A percentile compares a stretch with the other conserved stretches of the same genome.
These are phyloP conservation scores for Pyrus communis DNA, from an alignment of 306 rosid species.

Conservation along the genomic window DNA sequence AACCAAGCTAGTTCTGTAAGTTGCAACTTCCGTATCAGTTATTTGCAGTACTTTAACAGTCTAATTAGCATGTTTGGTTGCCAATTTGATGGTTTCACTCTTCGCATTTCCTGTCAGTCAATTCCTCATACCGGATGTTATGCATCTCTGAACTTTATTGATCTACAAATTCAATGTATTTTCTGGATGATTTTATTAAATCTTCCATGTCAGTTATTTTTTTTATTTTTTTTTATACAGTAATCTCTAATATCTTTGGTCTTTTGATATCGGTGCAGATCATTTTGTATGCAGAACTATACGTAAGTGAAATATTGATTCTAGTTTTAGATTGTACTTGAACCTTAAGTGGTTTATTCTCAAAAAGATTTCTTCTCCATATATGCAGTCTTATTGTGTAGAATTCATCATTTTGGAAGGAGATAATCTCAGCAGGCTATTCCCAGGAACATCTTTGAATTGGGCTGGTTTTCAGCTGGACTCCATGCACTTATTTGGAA, in stretches of 20 bases:
- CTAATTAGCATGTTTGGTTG: not conserved
- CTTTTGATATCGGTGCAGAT: conserved; percentile 48
- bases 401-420: conserved; percentile 82
- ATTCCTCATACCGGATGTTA: not conserved
- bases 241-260: conserved; percentile 15
- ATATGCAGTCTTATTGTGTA: conserved; percentile 63
- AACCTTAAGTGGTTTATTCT: not conserved
- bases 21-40: not conserved
- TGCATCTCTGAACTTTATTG: not conserved
- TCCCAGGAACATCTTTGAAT: conserved; percentile 58
- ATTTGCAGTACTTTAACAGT: not conserved
- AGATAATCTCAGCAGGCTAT: conserved; percentile 66
- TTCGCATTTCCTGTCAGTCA: not conserved
- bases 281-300: conserved; percentile 57
- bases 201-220: not conserved
- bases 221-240: not conserved
- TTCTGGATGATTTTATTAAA: not conserved
- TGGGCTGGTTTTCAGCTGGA: conserved; percentile 42
- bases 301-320: conserved; percentile 47
- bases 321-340: not conserved
- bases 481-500: conserved; percentile 57
- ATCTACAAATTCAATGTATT: not conserved
- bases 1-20: not conserved
- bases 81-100: not conserved
- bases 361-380: not conserved